Percentiles rank a stretch among this genome's conserved stretches.
Conservation (phyloP, 2,329 filamentous ascomycete genomes). For the Fusarium pseudograminearum region DNA sequence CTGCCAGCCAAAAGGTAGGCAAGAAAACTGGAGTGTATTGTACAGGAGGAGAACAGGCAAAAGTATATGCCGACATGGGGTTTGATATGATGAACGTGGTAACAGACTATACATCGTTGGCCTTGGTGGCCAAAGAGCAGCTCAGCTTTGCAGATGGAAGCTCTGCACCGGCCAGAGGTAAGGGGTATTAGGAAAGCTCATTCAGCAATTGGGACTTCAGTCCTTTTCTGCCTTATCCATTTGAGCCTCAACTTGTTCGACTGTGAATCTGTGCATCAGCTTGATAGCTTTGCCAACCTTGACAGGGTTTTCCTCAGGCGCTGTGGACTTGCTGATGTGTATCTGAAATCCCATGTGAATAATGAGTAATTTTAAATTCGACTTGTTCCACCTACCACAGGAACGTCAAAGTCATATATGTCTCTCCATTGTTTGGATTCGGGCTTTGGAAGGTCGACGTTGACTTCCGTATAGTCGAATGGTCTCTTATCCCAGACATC, state of each 20-base stretch:
- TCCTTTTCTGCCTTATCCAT: slow-evolving; percentile 71
- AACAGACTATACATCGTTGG: slow-evolving; percentile 66
- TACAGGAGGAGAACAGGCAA: slow-evolving; percentile 67
- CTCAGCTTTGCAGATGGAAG: slow-evolving; percentile 61
- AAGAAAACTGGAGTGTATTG: slow-evolving; percentile 75
- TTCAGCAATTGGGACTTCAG: slow-evolving; percentile 10
- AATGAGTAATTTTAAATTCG: not conserved
- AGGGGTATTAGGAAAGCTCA: slow-evolving; percentile 54
- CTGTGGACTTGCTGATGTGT: slow-evolving; percentile 69
- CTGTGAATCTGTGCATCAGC: slow-evolving; percentile 82
- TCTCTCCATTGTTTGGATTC: slow-evolving; percentile 75
- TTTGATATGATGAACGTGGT: slow-evolving; percentile 72
- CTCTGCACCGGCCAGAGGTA: slow-evolving; percentile 52
- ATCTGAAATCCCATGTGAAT: slow-evolving; percentile 57
- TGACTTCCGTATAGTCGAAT: slow-evolving; percentile 77
- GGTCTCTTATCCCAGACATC: slow-evolving; percentile 74
- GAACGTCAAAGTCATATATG: slow-evolving; percentile 84
- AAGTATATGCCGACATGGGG: slow-evolving; percentile 65
- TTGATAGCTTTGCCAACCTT: slow-evolving; percentile 72
- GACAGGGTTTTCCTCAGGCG: slow-evolving; percentile 64
- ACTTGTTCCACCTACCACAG: slow-evolving; percentile 69
- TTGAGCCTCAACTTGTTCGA: slow-evolving; percentile 72
- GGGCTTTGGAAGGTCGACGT: slow-evolving; percentile 77
- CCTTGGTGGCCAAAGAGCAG: slow-evolving; percentile 58
- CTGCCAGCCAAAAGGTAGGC: slow-evolving; percentile 69